Conservation (phyloP, 2,329 filamentous ascomycete species). For the Penicillium rolfsii region DNA sequence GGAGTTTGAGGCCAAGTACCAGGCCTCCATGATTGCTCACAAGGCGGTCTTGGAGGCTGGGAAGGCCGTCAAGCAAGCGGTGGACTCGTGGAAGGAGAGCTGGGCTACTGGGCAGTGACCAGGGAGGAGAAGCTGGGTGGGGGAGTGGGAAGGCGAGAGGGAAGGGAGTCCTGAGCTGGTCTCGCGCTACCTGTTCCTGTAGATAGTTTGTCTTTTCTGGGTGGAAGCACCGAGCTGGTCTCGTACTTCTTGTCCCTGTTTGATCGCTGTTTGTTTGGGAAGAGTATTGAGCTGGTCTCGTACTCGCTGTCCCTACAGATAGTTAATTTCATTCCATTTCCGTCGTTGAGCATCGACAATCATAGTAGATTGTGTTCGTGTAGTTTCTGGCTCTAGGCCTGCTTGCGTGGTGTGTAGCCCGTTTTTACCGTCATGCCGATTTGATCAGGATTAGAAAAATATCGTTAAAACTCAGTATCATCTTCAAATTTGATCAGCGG, state of each 20-base stretch:
- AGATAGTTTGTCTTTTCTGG: background rate
- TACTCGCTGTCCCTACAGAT: background rate
- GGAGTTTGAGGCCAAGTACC: conserved; percentile 61
- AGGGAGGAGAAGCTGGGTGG: background rate
- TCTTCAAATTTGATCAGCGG: background rate
- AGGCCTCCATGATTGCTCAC: conserved; percentile 39
- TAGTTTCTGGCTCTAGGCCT: background rate
- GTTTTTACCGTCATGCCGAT: background rate
- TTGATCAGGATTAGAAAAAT: background rate
- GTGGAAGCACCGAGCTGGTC: background rate
- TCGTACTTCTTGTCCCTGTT: background rate
- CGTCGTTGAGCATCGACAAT: background rate
- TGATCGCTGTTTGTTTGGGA: too few species aligned
- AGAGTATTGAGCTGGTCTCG: conserved; percentile 1
- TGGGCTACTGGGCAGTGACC: background rate
- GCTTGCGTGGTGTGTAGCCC: background rate
- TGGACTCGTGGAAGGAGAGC: background rate
- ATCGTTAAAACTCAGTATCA: background rate
- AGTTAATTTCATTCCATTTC: background rate
- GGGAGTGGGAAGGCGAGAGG: background rate
- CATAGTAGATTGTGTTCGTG: background rate
- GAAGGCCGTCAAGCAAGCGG: background rate
- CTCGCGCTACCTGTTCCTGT: background rate
- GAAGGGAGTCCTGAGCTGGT: conserved; percentile 3
- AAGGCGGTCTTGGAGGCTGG: conserved; percentile 4